These are phyloP conservation scores for Ganoderma resinaceum DNA, from an alignment of 1,284 basidiomycete genomes.

Conservation along the genomic window DNA sequence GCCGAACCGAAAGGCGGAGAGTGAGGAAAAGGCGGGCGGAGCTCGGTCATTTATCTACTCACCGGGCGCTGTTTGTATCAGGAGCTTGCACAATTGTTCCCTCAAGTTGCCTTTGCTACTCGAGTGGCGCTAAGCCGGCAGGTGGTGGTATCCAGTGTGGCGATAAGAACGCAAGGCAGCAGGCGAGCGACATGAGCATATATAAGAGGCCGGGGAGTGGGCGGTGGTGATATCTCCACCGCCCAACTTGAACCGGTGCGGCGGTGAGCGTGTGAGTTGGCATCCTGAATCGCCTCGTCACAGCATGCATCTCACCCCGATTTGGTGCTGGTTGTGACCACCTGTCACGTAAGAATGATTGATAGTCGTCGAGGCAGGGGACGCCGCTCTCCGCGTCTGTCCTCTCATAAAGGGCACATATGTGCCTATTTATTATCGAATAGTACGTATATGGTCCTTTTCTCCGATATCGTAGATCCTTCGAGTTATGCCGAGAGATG, in stretches of 20 bases:
- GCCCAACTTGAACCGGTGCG: neutral
- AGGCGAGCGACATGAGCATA: neutral
- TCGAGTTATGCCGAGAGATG: neutral
- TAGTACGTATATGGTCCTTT: neutral
- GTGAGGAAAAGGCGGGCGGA: constrained; percentile 18
- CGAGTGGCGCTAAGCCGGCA: neutral
- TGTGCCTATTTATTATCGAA: neutral
- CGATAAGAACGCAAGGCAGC: neutral
- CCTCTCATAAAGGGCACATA: neutral
- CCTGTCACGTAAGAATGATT: neutral
- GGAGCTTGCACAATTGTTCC: neutral
- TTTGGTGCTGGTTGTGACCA: neutral
- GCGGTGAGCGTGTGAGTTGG: neutral
- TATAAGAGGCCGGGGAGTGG: neutral
- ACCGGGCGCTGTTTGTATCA: constrained; percentile 22
- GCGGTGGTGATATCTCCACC: neutral
- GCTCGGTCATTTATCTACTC: constrained; percentile 17
- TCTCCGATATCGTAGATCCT: neutral
- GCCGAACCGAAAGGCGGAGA: constrained; percentile 4
- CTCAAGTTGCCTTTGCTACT: neutral
- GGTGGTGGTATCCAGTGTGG: neutral
- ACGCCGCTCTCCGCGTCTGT: neutral
- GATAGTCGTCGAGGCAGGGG: neutral
- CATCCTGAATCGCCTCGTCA: constrained; percentile 10
- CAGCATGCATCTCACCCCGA: neutral